Base-by-base conservation (phyloP, 805 yeast genomes). In the Pichia rugopelliculosa region DNA sequence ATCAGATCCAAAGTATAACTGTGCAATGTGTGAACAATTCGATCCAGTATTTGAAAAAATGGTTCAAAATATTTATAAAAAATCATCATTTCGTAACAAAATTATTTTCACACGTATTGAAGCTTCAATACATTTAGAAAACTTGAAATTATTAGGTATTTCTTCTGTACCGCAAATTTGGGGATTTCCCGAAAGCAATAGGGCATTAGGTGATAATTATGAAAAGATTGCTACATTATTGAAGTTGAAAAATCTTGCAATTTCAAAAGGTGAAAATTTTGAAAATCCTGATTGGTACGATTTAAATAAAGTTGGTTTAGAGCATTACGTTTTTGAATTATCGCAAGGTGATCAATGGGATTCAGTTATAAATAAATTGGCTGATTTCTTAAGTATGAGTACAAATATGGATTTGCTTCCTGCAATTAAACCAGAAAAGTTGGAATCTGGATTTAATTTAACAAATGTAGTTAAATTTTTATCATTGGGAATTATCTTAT, bases 161-260 rank as follows among this genome's bases (percentile, higher is more conserved):
- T 63, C 63, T 3, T 66, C 77, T 2, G 77, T 82, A 3, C 93
- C 95, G 1, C 81, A 78, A 50, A 54, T 82, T n/a, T 78, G 88
- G 79, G 66, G 84, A 2, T 72, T 77, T 47, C 88, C 89, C 13
- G 43, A 47, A 13, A 48, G 53, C 34, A 39, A 39, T n/a, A 42
- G 18, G 3, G 50, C 48, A 3, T 41, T 48, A 25, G 56, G 56
- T 12, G 30, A 36, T 6, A 24, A 39, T 12, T 24, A 39, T 8
- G 45, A 43, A 12, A 22, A 30, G 18, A 15, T 30, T n/a, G 9
- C 10, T 13, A 45, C n/a, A 22, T 33, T 17, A 20, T 24, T 7
- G 42, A 50, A 30, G 17, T 45, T 13, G 40, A 44, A 37, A 1
- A 13, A 13, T n/a, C 43, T 11, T 17, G 46, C 9, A 22, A 36